These are phyloP conservation scores for Geotrichum bryndzae DNA, from an alignment of 1,139 yeast genomes.

Conservation along the genomic window DNA sequence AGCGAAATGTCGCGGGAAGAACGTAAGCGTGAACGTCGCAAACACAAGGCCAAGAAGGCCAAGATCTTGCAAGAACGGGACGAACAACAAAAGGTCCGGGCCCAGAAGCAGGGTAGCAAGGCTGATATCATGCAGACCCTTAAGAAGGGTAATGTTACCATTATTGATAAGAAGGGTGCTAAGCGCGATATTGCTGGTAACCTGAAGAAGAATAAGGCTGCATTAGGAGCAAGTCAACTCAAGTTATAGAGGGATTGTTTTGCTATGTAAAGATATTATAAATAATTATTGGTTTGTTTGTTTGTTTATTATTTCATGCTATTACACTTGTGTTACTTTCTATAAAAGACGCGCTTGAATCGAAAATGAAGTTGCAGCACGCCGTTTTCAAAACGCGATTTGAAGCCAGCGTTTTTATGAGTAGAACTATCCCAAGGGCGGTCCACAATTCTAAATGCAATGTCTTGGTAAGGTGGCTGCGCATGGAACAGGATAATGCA, in stretches of 20 bases:
- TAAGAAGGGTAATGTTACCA: slow-evolving; percentile 68
- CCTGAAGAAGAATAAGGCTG: slow-evolving; percentile 41
- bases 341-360: slow-evolving; percentile 32
- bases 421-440: slow-evolving; percentile 36
- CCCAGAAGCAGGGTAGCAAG: slow-evolving; percentile 49
- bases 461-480: slow-evolving; percentile 34
- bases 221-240: slow-evolving; percentile 26
- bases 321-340: slow-evolving; percentile 20
- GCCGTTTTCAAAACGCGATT: slow-evolving; percentile 35
- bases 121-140: slow-evolving; percentile 68
- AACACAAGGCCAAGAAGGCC: slow-evolving; percentile 73
- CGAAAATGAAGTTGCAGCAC: slow-evolving; percentile 35
- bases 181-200: slow-evolving; percentile 70
- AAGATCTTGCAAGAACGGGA: slow-evolving; percentile 45
- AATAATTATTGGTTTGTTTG: not conserved
- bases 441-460: slow-evolving; percentile 36
- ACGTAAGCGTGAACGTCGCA: slow-evolving; percentile 79
- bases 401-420: slow-evolving; percentile 31
- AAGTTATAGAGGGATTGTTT: slow-evolving; percentile 27
- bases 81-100: slow-evolving; percentile 32
- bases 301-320: slow-evolving; percentile 4
- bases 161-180: slow-evolving; percentile 73
- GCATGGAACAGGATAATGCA: slow-evolving; percentile 35
- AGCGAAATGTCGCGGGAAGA: slow-evolving; percentile 83
- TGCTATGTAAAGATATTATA: slow-evolving; percentile 19